Percentiles rank a stretch among this genome's conserved stretches.
Evolutionary conservation across 805 yeast species (phyloP).

Genomic region (Isabelozyma rhagii): DNA sequence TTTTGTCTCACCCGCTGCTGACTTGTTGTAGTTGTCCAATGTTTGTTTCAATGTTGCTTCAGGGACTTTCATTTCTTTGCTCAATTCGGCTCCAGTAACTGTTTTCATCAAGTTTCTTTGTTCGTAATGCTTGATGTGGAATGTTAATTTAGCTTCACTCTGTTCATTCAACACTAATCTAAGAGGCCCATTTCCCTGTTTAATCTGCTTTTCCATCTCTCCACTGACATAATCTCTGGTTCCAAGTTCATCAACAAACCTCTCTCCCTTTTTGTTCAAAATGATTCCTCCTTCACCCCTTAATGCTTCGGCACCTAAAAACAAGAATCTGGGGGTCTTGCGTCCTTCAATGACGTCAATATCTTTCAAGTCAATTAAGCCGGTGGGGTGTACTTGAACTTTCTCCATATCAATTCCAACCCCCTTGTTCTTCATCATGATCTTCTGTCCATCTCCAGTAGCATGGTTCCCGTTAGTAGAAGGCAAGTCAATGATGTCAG

Average conservation of each 20-base stretch:
- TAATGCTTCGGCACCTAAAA: conserved; percentile 63
- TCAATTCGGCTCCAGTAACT: conserved; percentile 42
- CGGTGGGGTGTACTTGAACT: conserved; percentile 69
- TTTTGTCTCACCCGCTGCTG: conserved; percentile 38
- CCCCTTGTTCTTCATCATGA: conserved; percentile 50
- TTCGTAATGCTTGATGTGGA: conserved; percentile 55
- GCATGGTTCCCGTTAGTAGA: conserved; percentile 62
- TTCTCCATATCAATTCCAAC: conserved; percentile 60
- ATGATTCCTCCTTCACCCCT: conserved; percentile 67
- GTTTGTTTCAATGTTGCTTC: conserved; percentile 30
- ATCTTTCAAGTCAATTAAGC: conserved; percentile 50
- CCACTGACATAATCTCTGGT: conserved; percentile 60
- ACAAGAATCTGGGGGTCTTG: conserved; percentile 46
- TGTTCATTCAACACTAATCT: conserved; percentile 48
- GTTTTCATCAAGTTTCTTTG: conserved; percentile 54
- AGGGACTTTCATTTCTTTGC: conserved; percentile 24
- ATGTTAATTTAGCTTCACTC: conserved; percentile 42
- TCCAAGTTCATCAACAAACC: conserved; percentile 60
- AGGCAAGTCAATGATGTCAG: conserved; percentile 54
- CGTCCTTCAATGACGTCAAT: conserved; percentile 40
- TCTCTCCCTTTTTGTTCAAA: conserved; percentile 47
- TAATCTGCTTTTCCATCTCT: conserved; percentile 46
- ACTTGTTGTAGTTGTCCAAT: conserved; percentile 39
- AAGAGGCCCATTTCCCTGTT: conserved; percentile 43
- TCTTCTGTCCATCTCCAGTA: conserved; percentile 61